These are phyloP conservation scores for Gaeumannomyces tritici DNA, from an alignment of 2,329 filamentous ascomycete genomes.

Conservation along the genomic window DNA sequence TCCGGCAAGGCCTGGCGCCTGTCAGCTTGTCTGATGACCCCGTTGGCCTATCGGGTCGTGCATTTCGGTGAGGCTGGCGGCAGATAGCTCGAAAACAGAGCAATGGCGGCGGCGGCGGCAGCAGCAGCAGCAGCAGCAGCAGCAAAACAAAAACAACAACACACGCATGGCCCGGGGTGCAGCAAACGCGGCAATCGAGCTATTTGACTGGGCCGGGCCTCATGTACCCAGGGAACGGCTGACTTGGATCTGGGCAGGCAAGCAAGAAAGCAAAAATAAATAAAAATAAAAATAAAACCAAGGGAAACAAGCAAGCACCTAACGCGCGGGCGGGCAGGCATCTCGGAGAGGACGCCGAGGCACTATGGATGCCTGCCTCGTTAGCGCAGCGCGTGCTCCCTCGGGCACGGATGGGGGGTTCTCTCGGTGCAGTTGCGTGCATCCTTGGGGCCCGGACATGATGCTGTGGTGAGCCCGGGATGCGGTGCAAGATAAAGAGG, in stretches of 20 bases:
- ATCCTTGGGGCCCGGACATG: not conserved
- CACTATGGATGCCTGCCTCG: not conserved
- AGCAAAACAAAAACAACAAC: not conserved
- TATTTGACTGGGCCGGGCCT: not conserved
- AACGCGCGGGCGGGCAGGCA: not conserved
- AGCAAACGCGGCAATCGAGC: not conserved
- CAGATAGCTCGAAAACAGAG: not conserved
- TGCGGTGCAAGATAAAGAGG: not conserved
- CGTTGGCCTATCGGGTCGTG: not conserved
- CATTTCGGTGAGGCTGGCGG: not conserved
- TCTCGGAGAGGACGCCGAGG: not conserved
- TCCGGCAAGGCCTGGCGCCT: not conserved
- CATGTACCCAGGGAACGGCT: not conserved
- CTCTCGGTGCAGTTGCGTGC: not conserved
- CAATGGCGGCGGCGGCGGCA: not conserved
- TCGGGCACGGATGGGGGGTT: not conserved
- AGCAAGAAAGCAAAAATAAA: not conserved
- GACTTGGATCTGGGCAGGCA: not conserved
- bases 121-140: not conserved
- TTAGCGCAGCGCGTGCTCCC: not conserved
- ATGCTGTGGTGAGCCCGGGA: not conserved
- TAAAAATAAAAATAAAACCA: no score
- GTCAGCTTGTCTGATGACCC: not conserved
- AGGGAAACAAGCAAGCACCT: no score
- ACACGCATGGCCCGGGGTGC: not conserved